Conservation (phyloP, 164 flowering plant species). For the Piper betle region DNA sequence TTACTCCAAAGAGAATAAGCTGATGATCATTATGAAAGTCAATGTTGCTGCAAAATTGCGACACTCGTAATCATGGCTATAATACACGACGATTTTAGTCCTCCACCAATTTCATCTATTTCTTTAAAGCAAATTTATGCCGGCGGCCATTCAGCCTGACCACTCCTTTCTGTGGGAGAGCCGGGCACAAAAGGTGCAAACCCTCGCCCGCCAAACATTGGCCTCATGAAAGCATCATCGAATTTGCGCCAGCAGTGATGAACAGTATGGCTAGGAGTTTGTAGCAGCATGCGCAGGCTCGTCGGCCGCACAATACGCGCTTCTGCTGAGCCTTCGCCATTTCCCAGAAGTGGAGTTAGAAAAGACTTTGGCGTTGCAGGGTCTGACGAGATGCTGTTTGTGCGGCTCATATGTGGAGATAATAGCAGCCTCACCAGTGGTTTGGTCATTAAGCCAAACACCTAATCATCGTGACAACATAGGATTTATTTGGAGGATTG, state of each 20-base stretch:
- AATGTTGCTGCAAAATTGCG: too few relatives aligned
- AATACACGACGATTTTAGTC: too few relatives aligned
- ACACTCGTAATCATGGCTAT: too few relatives aligned
- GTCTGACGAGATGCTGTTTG: slow-evolving; percentile 36
- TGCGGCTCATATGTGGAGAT: slow-evolving; percentile 29
- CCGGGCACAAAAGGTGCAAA: slow-evolving; percentile 78
- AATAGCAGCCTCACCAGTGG: slow-evolving; percentile 64
- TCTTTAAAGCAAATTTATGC: too few relatives aligned
- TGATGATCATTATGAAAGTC: too few relatives aligned
- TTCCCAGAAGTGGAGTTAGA: slow-evolving; percentile 45
- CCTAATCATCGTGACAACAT: slow-evolving; percentile 11
- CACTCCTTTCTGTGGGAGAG: slow-evolving; percentile 53
- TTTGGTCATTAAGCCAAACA: slow-evolving; percentile 74
- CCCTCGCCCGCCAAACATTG: slow-evolving; percentile 86
- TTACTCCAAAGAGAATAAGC: too few relatives aligned
- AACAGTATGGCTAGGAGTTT: slow-evolving; percentile 50
- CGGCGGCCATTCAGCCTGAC: not conserved
- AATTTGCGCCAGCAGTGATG: slow-evolving; percentile 85
- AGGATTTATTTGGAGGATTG: too few relatives aligned
- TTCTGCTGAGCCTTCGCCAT: slow-evolving; percentile 23
- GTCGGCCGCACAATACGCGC: slow-evolving; percentile 28
- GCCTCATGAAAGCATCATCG: slow-evolving; percentile 79
- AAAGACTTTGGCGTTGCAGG: slow-evolving; percentile 55
- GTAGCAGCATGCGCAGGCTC: slow-evolving; percentile 52
- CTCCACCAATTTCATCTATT: too few relatives aligned